Base-by-base conservation (phyloP, 2,329 filamentous ascomycete species). In the Rutstroemia sp. region DNA sequence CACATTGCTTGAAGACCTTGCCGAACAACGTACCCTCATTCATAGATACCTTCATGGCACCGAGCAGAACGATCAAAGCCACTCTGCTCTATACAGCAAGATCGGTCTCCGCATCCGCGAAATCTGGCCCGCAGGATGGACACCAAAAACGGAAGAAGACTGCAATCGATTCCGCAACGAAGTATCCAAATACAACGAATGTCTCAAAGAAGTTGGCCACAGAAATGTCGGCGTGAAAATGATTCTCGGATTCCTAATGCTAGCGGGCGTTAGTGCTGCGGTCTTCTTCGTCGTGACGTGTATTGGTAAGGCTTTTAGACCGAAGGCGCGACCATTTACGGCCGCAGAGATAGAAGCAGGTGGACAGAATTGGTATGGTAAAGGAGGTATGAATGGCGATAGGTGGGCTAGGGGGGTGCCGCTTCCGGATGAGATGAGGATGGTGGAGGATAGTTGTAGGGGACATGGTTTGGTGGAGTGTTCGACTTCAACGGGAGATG, bases 191-290 rank as follows among this genome's bases (percentile, higher is more conserved):
- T 44, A 46, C 27, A 12, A 56, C 10, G 9, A 56, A 25, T 56
- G 54, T 21, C 19, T 56, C 4, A 36, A 38, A 39, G 23, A 42
- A n/a, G 27, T 51, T 9, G 34, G 25, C 5, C 19, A 56, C 6
- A 45, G 21, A n/a, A 56, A 56, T 2, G 21, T 51, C 16, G 54
- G 54, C 5, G 16, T 56, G 12, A 51, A 51, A 45, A 16, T 56
- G 5, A 56, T 56, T 16, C 27, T 34, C 17, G 48, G 21, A 16
- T 46, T 56, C 6, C 17, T 56, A 2, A 27, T 56, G 21, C 27
- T 51, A 1, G 47, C 54, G 12, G 54, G 39, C 4, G 21, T 52
- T 1, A 42, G 54, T n/a, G 42, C 48, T 19, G 38, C 52, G 12
- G 7, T 56, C 8, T 56, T 56, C 23, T 40, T 51, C 21, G 19